Evolutionary conservation across 805 yeast species (phyloP), one percentile per base, ranked within the genome.

Genomic region (Lipomyces orientalis): DNA sequence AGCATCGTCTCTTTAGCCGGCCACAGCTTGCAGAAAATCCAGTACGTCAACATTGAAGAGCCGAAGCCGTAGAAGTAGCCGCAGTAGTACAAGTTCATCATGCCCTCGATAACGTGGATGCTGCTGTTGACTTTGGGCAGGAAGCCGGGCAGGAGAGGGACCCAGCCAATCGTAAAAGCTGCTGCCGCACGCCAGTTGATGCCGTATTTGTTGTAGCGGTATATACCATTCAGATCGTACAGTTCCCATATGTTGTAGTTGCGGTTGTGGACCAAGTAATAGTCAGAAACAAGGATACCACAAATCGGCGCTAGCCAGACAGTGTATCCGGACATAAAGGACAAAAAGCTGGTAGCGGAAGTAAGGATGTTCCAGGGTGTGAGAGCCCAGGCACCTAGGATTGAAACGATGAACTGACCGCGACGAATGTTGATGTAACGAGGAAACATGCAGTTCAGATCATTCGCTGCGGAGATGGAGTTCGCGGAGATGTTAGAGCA

Each of bases 401-500:
- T 72, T 4, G 81, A 76, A 29, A 79, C 69, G 57, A 75, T 61
- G 65, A 63, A 67, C 62, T 65, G 68, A 25, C 88, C 88, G 55
- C 86, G 75, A 55, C 77, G 76, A 60, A 84, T 77, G 69, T 81
- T 81, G 68, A 84, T 73, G 67, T 78, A 81, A 64, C 77, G 76
- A 19, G 86, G 86, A 60, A 80, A 77, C 67, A 85, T 71, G 64
- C 84, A 86, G 33, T 85, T 81, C 70, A 85, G 71, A 68, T 84
- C 87, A 78, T 83, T 85, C 19, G 86, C 86, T 12, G 84, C 85
- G 58, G 84, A 78, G 54, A 81, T 76, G 54, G 83, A 81, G 67
- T 82, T 82, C 43, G 81, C 85, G 58, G 81, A 77, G 1, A 77
- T 73, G 67, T 81, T 81, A 58, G 79, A 73, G 9, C 80, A 77